Evolutionary conservation across 306 rosid species (phyloP), one percentile per base, ranked within the genome.

Genomic region (Cercis canadensis): DNA sequence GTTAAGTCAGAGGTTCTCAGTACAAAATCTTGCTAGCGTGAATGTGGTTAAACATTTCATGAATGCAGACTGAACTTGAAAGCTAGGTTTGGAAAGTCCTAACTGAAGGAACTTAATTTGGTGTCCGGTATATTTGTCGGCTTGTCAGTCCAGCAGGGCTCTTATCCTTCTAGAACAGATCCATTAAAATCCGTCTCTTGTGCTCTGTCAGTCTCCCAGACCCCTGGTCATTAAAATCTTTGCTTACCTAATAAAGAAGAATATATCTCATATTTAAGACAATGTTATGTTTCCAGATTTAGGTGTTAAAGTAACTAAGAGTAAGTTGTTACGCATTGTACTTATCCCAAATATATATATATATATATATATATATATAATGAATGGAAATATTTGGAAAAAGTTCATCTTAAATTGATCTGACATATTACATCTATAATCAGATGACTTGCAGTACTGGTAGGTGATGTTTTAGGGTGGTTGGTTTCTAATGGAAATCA

Each of bases 401-500:
- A 57, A 19, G 70, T 70, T 37, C 3, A 2, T 6, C 29, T 24
- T 24, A 8, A 37, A 8, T 37, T 57, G 50, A 33, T 63, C 57
- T 19, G 15, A 19, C 62, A 62, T 24, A n/a, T n/a, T n/a, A n/a
- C 24, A 29, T 54, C 34, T 67, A 44, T 11, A 29, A 69, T 46
- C 39, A 31, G 59, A 51, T 59, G 31, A 47, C 18, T 37, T 61
- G 36, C 21, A 5, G 43, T 72, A 29, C 45, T 57, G 67, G 36
- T 52, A 8, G 71, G 18, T 65, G 62, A 31, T 64, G 54, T 54
- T 61, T 57, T 55, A 8, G 41, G 37, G 50, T 32, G 76, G 39
- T 64, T 74, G 75, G 72, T 71, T 71, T 60, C 24, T 72, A 44
- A n/a, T 68, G 54, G 67, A 62, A 24, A 41, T 70, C 13, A 33